Conservation (phyloP, 169 alveolate species). For the Sarcocystis neurona region DNA sequence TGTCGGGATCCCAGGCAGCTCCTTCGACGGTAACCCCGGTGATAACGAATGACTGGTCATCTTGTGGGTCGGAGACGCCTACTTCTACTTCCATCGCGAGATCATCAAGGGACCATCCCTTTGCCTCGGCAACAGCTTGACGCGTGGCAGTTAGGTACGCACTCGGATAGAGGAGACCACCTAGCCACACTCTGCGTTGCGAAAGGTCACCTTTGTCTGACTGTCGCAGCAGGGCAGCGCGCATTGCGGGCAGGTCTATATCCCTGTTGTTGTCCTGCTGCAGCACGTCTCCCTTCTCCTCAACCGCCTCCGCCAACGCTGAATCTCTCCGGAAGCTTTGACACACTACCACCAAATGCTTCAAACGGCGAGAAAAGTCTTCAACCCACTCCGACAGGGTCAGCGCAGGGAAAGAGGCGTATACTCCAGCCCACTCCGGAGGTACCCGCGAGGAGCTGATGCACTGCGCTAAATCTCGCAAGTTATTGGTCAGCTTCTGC, state of each 20-base stretch:
- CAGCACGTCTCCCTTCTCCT: conserved; percentile 70
- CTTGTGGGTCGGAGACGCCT: conserved; percentile 49
- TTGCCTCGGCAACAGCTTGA: conserved; percentile 67
- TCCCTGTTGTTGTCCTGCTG: too few species aligned
- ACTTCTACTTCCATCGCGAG: conserved; percentile 57
- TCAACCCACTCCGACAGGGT: conserved; percentile 88
- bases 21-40: conserved; percentile 68
- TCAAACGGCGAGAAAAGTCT: conserved; percentile 83
- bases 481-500: conserved; percentile 78
- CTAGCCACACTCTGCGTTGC: conserved; percentile 67
- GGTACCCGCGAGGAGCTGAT: conserved; percentile 83
- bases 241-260: too few species aligned
- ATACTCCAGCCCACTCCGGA: conserved; percentile 78
- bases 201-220: conserved; percentile 58
- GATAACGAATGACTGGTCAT: conserved; percentile 60
- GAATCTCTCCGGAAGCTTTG: background rate
- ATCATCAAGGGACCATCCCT: conserved; percentile 66
- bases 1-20: conserved; percentile 63
- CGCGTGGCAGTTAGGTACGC: conserved; percentile 75
- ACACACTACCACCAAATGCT: conserved; percentile 71
- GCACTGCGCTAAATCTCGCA: conserved; percentile 80
- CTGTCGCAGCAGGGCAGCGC: conserved; percentile 57
- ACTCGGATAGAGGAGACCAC: conserved; percentile 72
- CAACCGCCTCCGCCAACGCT: conserved; percentile 60
- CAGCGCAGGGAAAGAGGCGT: conserved; percentile 73